These are phyloP conservation scores for Coemansia sp. DNA, from an alignment of 192 early-diverging fungal species.

Conservation along the genomic window DNA sequence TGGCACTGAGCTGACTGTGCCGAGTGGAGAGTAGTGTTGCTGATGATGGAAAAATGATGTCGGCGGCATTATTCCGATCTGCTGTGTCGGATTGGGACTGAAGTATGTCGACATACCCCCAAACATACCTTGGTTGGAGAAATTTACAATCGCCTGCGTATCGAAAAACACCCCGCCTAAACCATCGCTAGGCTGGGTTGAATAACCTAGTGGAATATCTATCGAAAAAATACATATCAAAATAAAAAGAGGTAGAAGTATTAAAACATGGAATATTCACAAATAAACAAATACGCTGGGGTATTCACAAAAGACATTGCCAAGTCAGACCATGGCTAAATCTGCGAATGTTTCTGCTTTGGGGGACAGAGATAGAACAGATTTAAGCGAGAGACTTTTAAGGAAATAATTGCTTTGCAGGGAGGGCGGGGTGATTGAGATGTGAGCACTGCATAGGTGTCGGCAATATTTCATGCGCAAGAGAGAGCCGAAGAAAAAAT, in stretches of 20 bases:
- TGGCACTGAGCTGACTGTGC: slow-evolving; percentile 36
- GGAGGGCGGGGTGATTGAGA: neutral
- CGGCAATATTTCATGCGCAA: neutral
- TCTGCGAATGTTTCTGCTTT: neutral
- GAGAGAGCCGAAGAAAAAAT: neutral
- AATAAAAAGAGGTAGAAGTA: neutral
- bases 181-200: slow-evolving; percentile 22
- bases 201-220: slow-evolving; percentile 44
- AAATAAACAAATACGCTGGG: neutral
- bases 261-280: too few relatives aligned
- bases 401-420: slow-evolving; percentile 14
- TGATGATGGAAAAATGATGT: slow-evolving; percentile 1
- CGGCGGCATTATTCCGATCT: slow-evolving; percentile 24
- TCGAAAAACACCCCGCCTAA: slow-evolving; percentile 29
- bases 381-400: neutral
- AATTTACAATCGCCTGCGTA: slow-evolving; percentile 20
- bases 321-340: neutral
- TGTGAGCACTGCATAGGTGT: neutral
- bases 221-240: slow-evolving; percentile 7
- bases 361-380: neutral
- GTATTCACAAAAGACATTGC: neutral
- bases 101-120: neutral
- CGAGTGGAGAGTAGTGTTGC: neutral
- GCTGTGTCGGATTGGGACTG: slow-evolving; percentile 12
- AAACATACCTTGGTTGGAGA: slow-evolving; percentile 7